Base-by-base conservation (phyloP, 2,329 filamentous ascomycete species). In the Bertia moriformis region DNA sequence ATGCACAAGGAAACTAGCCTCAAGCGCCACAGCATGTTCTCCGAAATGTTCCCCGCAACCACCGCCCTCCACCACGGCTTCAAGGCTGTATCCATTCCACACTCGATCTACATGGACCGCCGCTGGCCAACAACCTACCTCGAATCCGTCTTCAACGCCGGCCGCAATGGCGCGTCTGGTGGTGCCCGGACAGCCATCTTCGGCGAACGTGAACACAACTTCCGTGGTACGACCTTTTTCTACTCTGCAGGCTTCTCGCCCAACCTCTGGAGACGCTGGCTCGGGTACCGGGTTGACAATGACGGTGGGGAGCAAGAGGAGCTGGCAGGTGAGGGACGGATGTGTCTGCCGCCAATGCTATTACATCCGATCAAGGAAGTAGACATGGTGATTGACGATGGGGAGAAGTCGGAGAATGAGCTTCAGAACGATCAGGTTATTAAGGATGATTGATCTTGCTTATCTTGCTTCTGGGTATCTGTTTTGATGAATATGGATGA, bases 161-260 rank as follows among this genome's bases (percentile, higher is more conserved):
- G 69, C n/a, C 55, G 59, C 5, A 63, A 67, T 42, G 66, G 65
- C 14, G 63, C 62, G 1, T 60, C 65, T 0, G 67, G 65, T 20
- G 58, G 66, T 18, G 60, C 71, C 1, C 55, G 62, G 17, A 69
- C 70, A 4, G 67, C 64, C 12, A 59, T 73, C 4, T 73, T 72
- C 47, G 69, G 66, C 30, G 72, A 76, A 47, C 63, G 73, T 15
- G 77, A 82, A 50, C 73, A 76, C 51, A 81, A 83, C 49, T 80
- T 81, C 56, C 61, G 63, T 40, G 75, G 76, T 4, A 72, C 69
- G 43, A 78, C 68, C 32, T 83, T 76, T 71, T 82, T 79, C 52
- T 82, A 78, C 52, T 72, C 74, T 30, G 67, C 70, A 0, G 64
- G 65, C 1, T 81, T 81, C 48, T 70, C 75, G 4, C 60, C 67